phyloP scores from a whole-genome alignment of 805 yeast genomes.

The Wickerhamiella domercqiae region DNA sequence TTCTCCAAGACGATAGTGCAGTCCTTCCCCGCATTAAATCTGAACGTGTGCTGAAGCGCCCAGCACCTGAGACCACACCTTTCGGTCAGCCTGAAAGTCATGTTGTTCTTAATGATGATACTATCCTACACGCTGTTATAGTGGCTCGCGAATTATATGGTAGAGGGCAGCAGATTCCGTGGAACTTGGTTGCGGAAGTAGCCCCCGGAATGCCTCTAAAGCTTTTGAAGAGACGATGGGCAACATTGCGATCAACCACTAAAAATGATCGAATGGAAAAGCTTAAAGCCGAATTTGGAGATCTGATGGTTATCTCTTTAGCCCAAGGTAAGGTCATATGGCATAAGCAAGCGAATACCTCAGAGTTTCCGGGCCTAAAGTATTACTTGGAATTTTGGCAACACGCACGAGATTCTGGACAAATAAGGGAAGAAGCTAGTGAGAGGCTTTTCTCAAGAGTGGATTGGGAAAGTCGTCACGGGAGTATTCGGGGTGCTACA shows the following conservation, averaged over 20 bases:
- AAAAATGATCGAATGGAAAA: constrained; percentile 49
- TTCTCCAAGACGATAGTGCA: too few species aligned
- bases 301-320: constrained; percentile 42
- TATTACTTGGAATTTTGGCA: neutral
- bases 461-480: constrained; percentile 35
- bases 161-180: constrained; percentile 37
- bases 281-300: constrained; percentile 48
- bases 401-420: neutral
- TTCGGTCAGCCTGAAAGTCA: neutral
- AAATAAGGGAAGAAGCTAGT: constrained; percentile 8
- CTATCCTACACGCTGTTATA: neutral
- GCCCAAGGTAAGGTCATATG: constrained; percentile 30
- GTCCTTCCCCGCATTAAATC: neutral
- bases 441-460: constrained; percentile 16
- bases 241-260: constrained; percentile 41
- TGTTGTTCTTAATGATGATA: neutral
- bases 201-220: constrained; percentile 32
- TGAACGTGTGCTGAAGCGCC: neutral
- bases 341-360: neutral
- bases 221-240: constrained; percentile 52
- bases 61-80: too few species aligned
- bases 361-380: neutral
- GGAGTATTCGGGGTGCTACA: constrained; percentile 26
- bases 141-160: neutral
- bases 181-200: constrained; percentile 41